phyloP scores from a whole-genome alignment of 805 yeast genomes.

The Zygosaccharomyces lentus region DNA sequence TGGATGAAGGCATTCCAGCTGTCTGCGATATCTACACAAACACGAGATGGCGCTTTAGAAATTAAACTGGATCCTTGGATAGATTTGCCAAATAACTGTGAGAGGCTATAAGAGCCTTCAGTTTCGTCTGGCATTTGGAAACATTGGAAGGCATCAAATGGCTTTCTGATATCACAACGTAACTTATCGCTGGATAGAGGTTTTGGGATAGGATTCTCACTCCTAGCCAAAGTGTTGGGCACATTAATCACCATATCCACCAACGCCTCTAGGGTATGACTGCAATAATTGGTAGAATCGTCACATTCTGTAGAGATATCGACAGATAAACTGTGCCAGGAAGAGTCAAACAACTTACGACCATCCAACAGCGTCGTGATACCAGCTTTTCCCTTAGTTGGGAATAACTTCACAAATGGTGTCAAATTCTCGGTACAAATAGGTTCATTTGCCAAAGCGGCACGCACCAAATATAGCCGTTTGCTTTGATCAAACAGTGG shows the following conservation, averaged over 20 bases:
- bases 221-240: conserved; percentile 59
- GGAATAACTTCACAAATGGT: conserved; percentile 83
- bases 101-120: conserved; percentile 48
- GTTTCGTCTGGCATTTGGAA: conserved; percentile 63
- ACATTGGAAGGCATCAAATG: conserved; percentile 61
- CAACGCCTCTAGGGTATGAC: conserved; percentile 54
- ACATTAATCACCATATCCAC: conserved; percentile 72
- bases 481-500: conserved; percentile 34
- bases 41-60: conserved; percentile 41
- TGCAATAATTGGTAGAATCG: conserved; percentile 37
- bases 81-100: conserved; percentile 64
- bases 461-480: conserved; percentile 58
- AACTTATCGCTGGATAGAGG: conserved; percentile 70
- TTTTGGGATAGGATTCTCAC: conserved; percentile 67
- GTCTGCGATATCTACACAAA: conserved; percentile 40
- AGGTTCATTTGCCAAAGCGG: conserved; percentile 91
- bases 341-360: conserved; percentile 81
- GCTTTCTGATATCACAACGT: conserved; percentile 66
- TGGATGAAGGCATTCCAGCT: conserved; percentile 45
- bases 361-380: conserved; percentile 82
- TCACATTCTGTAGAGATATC: conserved; percentile 63
- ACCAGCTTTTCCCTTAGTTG: conserved; percentile 90
- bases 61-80: conserved; percentile 62
- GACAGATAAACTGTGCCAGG: conserved; percentile 91
- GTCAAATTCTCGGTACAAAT: conserved; percentile 96